Evolutionary conservation across 2,329 filamentous ascomycete species (phyloP), one percentile per base, ranked within the genome.

Genomic region (Aspergillus sp.): DNA sequence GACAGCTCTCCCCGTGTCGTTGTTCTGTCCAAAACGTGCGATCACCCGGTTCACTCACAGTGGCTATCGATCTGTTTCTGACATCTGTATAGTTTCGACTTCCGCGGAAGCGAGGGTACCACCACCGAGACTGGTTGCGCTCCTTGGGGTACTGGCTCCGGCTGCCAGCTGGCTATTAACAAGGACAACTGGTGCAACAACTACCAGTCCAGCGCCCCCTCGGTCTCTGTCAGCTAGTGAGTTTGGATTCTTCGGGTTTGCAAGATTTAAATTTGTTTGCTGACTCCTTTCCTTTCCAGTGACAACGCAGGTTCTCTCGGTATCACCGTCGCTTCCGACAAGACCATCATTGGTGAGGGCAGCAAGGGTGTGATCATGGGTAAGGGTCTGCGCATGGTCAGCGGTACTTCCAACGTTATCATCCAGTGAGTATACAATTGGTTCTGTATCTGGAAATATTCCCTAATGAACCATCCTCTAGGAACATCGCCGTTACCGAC

Each of bases 101-200:
- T 66, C 29, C 63, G 62, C 2, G 55, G 55, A 9, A 66, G 54
- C 14, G 64, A 66, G 47, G 64, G 63, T n/a, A 64, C 85, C 75
- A 76, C 76, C 4, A 83, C 78, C 31, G 79, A 71, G 49, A 80
- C 77, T 16, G 85, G 85, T 22, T 88, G 86, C 66, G 81, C 84
- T 16, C 85, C 85, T 24, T 85, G 81, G 75, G 84, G 83, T 42
- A 84, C 82, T 26, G 80, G 70, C 11, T 73, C 80, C 2, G 73
- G 60, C 11, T 85, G 86, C 74, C 85, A 88, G 77, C 66, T 81
- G 47, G 83, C 85, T 63, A 87, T 88, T 71, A 84, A 87, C 76
- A 77, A 84, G 76, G 75, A 86, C 69, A 68, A 79, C 68, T 85
- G 83, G 81, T 88, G 85, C 73, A 76, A 71, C 57, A 86, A 87